A percentile compares a stretch with the other conserved stretches of the same genome.
These are phyloP conservation scores for Suillus plorans DNA, from an alignment of 768 basidiomycete species.

Conservation along the genomic window DNA sequence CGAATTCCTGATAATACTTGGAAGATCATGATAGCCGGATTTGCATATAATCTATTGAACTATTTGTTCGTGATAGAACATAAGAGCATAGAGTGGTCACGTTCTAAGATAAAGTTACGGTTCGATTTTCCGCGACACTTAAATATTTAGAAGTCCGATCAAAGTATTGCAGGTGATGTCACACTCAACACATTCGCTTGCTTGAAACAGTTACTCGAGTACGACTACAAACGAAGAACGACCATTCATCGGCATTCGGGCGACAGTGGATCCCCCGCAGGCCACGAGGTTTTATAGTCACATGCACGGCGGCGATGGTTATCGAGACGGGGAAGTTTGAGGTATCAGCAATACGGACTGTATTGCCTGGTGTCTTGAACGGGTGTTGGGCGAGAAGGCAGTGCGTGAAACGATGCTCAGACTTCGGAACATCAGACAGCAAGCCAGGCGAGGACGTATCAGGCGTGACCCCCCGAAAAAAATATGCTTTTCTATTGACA, in stretches of 20 bases:
- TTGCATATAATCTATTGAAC: too few species aligned
- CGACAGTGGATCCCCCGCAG: constrained; percentile 48
- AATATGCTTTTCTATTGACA: constrained; percentile 46
- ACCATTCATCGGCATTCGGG: constrained; percentile 39
- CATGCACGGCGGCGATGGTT: constrained; percentile 52
- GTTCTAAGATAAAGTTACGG: too few species aligned
- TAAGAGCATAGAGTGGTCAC: too few species aligned
- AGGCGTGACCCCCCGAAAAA: constrained; percentile 40
- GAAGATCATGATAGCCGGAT: too few species aligned
- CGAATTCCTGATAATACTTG: too few species aligned
- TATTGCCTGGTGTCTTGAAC: constrained; percentile 42
- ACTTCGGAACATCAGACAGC: constrained; percentile 47
- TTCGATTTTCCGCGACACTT: too few species aligned
- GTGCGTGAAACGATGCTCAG: constrained; percentile 22
- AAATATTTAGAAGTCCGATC: too few species aligned
- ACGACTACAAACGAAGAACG: constrained; percentile 29
- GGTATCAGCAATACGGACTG: constrained; percentile 53
- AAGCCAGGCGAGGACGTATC: constrained; percentile 40
- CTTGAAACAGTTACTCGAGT: constrained; percentile 33
- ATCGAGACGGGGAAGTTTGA: constrained; percentile 47
- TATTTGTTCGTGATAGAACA: too few species aligned
- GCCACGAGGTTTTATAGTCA: constrained; percentile 48
- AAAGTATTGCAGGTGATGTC: too few species aligned
- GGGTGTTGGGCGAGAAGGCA: neutral
- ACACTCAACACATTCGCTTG: too few species aligned